phyloP scores from a whole-genome alignment of 495 filamentous ascomycete genomes.

The Letharia columbiana region DNA sequence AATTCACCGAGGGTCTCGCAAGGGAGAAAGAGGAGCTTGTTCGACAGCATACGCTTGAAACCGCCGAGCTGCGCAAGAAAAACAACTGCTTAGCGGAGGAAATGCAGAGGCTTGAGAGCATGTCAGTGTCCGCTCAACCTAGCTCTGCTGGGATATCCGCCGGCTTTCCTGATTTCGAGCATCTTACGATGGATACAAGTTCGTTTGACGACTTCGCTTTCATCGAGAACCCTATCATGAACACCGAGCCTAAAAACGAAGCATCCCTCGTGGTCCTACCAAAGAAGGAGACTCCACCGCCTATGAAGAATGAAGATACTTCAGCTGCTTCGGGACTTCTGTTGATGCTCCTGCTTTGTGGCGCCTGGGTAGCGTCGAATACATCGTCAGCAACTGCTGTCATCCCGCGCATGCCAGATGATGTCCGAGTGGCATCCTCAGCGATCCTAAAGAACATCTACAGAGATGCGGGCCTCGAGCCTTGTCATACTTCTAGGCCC shows the following conservation, averaged over 20 bases:
- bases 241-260: conserved; percentile 36
- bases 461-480: conserved; percentile 61
- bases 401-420: conserved; percentile 82
- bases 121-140: conserved; percentile 46
- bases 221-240: conserved; percentile 48
- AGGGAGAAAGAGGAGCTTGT: conserved; percentile 90
- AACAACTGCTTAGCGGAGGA: conserved; percentile 80
- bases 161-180: conserved; percentile 74
- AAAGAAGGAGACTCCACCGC: conserved; percentile 48
- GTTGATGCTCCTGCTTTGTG: conserved; percentile 85
- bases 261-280: conserved; percentile 41
- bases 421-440: conserved; percentile 86
- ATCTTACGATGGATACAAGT: conserved; percentile 63
- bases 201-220: conserved; percentile 76
- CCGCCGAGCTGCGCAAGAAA: conserved; percentile 90
- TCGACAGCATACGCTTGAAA: conserved; percentile 82
- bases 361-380: conserved; percentile 92
- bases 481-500: background rate
- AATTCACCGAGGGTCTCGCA: conserved; percentile 66
- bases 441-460: conserved; percentile 81
- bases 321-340: conserved; percentile 55
- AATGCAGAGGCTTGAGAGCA: conserved; percentile 67
- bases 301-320: conserved; percentile 49
- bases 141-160: conserved; percentile 54
- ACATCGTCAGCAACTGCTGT: conserved; percentile 43